Conservation (phyloP, 352 stramenopile species). For the Globisporangium solare region DNA sequence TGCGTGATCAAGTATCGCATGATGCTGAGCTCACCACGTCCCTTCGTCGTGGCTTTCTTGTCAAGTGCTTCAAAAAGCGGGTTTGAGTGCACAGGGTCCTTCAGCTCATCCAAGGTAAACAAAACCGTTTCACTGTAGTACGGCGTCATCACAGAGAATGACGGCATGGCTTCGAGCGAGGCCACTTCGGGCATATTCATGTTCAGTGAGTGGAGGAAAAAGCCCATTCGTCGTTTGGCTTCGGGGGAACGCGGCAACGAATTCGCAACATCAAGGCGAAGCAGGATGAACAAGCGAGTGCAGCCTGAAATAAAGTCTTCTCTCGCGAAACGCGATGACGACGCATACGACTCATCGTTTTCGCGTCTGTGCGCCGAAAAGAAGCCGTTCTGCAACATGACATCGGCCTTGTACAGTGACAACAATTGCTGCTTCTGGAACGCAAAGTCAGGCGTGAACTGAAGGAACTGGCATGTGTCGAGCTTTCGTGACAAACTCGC, state of each 20-base stretch:
- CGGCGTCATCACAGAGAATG: conserved; percentile 86
- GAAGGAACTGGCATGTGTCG: conserved; percentile 55
- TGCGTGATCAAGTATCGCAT: conserved; percentile 88
- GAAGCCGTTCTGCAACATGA: conserved; percentile 45
- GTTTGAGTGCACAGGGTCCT: conserved; percentile 77
- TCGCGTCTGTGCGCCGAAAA: conserved; percentile 34
- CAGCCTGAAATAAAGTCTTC: conserved; percentile 75
- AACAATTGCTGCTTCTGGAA: conserved; percentile 74
- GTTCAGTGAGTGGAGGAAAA: conserved; percentile 80
- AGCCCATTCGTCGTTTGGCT: conserved; percentile 80
- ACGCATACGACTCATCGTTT: conserved; percentile 25
- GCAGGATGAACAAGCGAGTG: conserved; percentile 77
- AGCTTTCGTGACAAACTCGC: conserved; percentile 39
- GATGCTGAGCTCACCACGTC: conserved; percentile 73
- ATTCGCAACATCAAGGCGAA: conserved; percentile 61
- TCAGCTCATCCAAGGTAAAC: conserved; percentile 85
- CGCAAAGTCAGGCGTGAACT: conserved; percentile 42
- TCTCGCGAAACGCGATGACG: conserved; percentile 33
- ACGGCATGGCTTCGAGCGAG: conserved; percentile 80
- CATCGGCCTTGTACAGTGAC: conserved; percentile 65
- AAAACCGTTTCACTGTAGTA: conserved; percentile 87
- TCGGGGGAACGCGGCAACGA: conserved; percentile 79
- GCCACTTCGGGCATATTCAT: conserved; percentile 81
- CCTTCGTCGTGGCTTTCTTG: conserved; percentile 68
- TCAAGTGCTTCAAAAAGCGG: conserved; percentile 75